Base-by-base conservation (phyloP, 2,329 filamentous ascomycete genomes). In the Endocalyx cinctus region DNA sequence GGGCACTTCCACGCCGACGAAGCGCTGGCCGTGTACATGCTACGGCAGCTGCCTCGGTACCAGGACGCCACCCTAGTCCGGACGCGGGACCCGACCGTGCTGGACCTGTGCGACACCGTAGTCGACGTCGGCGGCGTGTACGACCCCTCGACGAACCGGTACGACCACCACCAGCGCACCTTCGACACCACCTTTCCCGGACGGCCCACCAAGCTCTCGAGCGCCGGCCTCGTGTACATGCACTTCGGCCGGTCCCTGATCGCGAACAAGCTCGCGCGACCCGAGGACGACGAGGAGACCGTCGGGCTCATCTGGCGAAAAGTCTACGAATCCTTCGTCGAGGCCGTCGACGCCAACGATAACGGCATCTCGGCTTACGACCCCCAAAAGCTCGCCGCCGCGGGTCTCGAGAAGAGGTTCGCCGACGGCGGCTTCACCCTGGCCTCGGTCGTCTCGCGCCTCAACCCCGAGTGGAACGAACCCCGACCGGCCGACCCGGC, bases 1-100 rank as follows among this genome's bases (percentile, higher is more conserved):
- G 92, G 92, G 49, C 88, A 96, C 71, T 98, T 98, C 75, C 92
- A 98, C 69, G 92, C 92, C 60, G 92, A 98, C 63, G 92, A 98
- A 69, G 90, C 92, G 41, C 79, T 98, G 27, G 92, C 92, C 38
- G 89, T 98, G 45, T 88, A 94, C 71, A 87, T 98, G 72, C 84
- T 98, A 49, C 87, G 88, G 46, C 77, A 84, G 37, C 83, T 97
- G 13, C 90, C 92, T 15, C 67, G 81, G 38, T 98, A 97, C 70
- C 61, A 72, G 35, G 66, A 74, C 48, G 82, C 87, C 17, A 59
- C 72, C 27, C 82, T 98, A 27, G 71, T 95, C 31, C 88, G 92
- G 50, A 95, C 89, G 29, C 85, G 92, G 53, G 88, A 98, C 62
- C 79, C 87, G 13, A 74, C 78, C 17, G 60, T 82, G 19, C 82